These are phyloP conservation scores for Gossypium bickii DNA, from an alignment of 345 rosid species.

Conservation along the genomic window DNA sequence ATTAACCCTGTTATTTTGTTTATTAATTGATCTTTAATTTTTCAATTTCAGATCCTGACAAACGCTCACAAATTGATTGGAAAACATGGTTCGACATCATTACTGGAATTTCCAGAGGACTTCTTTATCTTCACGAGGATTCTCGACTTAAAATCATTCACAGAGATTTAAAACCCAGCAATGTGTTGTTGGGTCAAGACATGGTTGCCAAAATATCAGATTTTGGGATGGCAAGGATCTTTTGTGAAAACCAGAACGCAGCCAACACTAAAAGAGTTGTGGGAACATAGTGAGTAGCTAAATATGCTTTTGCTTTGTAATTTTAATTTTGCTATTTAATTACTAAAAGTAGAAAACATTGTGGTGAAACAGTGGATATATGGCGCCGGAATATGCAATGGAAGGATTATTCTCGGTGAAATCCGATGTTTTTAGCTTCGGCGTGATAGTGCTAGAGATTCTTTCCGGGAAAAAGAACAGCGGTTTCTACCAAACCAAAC, in stretches of 20 bases:
- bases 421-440: conserved; percentile 48
- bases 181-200: conserved; percentile 26
- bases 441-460: conserved; percentile 46
- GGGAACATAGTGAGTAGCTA: conserved; percentile 41
- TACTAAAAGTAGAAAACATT: neutral
- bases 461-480: neutral
- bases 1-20: neutral
- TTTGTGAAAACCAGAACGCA: conserved; percentile 17
- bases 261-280: conserved; percentile 39
- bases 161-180: conserved; percentile 41
- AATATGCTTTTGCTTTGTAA: neutral
- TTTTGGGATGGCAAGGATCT: conserved; percentile 36
- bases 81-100: conserved; percentile 24
- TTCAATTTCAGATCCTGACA: conserved; percentile 25
- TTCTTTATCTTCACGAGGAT: conserved; percentile 47
- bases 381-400: conserved; percentile 41
- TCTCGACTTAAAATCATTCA: conserved; percentile 43
- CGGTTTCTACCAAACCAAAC: conserved; percentile 19
- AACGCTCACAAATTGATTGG: conserved; percentile 29
- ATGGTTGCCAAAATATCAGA: conserved; percentile 34
- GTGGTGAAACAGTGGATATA: conserved; percentile 32
- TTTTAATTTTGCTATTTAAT: neutral
- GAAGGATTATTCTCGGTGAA: conserved; percentile 45
- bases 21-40: neutral
- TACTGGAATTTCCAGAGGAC: conserved; percentile 40